These are phyloP conservation scores for Malassezia globosa DNA, from an alignment of 1,284 basidiomycete species.

Conservation along the genomic window DNA sequence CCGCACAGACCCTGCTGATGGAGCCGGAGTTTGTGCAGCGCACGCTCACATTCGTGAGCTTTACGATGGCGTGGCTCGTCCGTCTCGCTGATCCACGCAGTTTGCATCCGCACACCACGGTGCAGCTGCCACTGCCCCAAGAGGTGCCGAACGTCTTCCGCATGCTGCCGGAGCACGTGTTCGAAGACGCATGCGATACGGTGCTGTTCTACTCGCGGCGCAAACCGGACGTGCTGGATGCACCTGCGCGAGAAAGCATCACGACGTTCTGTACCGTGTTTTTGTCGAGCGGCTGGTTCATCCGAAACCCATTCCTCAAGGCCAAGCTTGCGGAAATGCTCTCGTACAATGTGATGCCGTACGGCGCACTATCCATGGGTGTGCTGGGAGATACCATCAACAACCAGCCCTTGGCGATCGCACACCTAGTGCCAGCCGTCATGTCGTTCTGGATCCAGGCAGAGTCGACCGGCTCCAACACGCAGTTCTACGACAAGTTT, in stretches of 20 bases:
- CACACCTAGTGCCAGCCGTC: constrained; percentile 78
- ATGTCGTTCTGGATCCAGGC: constrained; percentile 97
- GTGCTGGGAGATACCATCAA: constrained; percentile 73
- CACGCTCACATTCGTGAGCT: constrained; percentile 71
- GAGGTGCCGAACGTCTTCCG: constrained; percentile 75
- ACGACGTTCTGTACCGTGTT: constrained; percentile 82
- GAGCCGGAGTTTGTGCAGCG: constrained; percentile 74
- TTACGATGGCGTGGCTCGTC: constrained; percentile 88
- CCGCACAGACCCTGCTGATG: constrained; percentile 72
- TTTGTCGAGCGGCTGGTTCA: constrained; percentile 84
- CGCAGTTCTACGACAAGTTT: constrained; percentile 97
- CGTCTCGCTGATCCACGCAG: constrained; percentile 77
- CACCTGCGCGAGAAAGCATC: constrained; percentile 64
- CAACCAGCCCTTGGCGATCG: constrained; percentile 69
- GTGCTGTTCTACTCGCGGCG: constrained; percentile 64
- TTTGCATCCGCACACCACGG: constrained; percentile 56
- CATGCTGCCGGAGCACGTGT: constrained; percentile 82
- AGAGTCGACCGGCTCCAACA: constrained; percentile 89
- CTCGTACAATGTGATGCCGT: constrained; percentile 68
- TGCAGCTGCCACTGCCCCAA: constrained; percentile 59
- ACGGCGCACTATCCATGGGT: constrained; percentile 64
- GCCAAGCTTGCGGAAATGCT: constrained; percentile 90
- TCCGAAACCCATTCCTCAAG: constrained; percentile 97
- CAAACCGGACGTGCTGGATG: constrained; percentile 68
- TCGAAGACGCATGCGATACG: constrained; percentile 86